Base-by-base conservation (phyloP, 176 grass and related monocot species). In the Oryza punctata region DNA sequence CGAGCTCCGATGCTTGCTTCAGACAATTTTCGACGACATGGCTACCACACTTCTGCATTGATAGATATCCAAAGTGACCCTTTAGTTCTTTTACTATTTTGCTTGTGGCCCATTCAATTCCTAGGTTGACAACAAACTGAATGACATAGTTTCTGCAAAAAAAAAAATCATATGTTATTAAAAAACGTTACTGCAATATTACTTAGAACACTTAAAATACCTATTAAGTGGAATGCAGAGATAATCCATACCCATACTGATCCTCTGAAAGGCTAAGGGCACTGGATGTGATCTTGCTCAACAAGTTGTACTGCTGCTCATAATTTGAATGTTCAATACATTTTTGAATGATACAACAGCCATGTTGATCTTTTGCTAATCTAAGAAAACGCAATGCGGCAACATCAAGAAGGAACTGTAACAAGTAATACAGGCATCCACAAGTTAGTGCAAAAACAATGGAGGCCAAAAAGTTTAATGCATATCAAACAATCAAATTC, bases 311-410 rank as follows among this genome's bases (percentile, higher is more conserved):
- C 85, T 83, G 95, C 82, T 91, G 70, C 12, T 88, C 85, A 21
- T 91, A 87, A 76, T 85, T 89, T 60, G 91, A 88, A 66, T 85
- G 40, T 33, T 78, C 80, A 60, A 98, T 93, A 60, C 91, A 93
- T 75, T 95, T 95, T 84, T 95, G 96, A 82, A 98, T 88, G 63
- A 91, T 75, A 73, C 91, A 98, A 81, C 96, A 98, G 44, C 96
- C 96, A 85, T 95, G 85, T 26, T 83, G 89, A 76, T 95, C 86
- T 84, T 81, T 98, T 81, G 96, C 93, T 70, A 98, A 80, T 40
- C 91, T 84, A 94, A 90, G 65, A 89, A 80, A 88, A 66, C 83
- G 23, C n/a, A 18, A 76, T 89, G 74, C 70, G 25, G 93, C 96
- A 83, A 41, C 57, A 70, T 98, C 83, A 69, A 95, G 78, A 87